phyloP scores from a whole-genome alignment of 495 filamentous ascomycete species.

The Talaromyces thailandensis region DNA sequence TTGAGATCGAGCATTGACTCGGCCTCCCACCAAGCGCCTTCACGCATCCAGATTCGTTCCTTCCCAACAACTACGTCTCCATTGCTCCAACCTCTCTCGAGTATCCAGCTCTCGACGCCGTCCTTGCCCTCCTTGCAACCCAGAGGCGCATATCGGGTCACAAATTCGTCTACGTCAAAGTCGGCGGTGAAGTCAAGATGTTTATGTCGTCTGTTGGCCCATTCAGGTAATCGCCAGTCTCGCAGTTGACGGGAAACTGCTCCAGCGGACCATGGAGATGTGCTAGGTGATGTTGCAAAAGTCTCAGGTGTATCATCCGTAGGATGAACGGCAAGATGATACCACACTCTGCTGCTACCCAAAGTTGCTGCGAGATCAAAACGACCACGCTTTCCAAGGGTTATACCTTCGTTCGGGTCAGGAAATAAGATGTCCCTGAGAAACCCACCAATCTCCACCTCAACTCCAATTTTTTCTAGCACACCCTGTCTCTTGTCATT shows the following conservation, averaged over 20 bases:
- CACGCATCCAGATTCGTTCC: constrained; percentile 91
- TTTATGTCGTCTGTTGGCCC: constrained; percentile 88
- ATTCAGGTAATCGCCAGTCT: constrained; percentile 87
- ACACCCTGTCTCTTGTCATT: constrained; percentile 73
- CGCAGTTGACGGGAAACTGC: constrained; percentile 87
- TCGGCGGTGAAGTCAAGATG: constrained; percentile 95
- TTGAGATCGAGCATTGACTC: constrained; percentile 94
- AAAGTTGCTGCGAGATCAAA: constrained; percentile 62
- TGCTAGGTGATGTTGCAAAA: constrained; percentile 51
- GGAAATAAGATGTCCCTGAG: constrained; percentile 78
- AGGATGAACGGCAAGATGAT: constrained; percentile 85
- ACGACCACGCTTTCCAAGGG: constrained; percentile 61
- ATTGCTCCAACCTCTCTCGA: constrained; percentile 96
- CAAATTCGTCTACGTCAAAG: constrained; percentile 91
- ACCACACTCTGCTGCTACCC: constrained; percentile 84
- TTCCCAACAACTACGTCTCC: constrained; percentile 87
- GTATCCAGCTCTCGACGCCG: constrained; percentile 89
- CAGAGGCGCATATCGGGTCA: constrained; percentile 65
- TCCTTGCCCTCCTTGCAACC: constrained; percentile 87
- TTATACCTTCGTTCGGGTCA: constrained; percentile 61
- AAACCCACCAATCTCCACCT: constrained; percentile 77
- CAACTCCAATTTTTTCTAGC: constrained; percentile 74
- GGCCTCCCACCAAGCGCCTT: constrained; percentile 94
- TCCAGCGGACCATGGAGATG: constrained; percentile 79
- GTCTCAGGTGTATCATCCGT: constrained; percentile 75